Evolutionary conservation across 2,329 filamentous ascomycete genomes (phyloP), one percentile per base, ranked within the genome.

Genomic region (Penicillium sp.): DNA sequence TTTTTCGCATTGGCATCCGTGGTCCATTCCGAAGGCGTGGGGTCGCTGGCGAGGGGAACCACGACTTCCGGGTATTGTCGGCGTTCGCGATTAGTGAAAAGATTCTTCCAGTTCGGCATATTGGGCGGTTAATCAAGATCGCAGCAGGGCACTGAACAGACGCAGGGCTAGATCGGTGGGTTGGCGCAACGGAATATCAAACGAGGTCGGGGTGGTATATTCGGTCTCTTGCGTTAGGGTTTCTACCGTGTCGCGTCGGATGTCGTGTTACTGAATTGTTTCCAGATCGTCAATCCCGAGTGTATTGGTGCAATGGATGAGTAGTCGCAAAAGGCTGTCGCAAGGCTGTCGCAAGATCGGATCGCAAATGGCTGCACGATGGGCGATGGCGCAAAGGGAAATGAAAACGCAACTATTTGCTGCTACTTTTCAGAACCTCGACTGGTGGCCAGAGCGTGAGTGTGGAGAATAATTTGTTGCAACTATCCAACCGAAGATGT

Each of bases 1-100:
- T 50, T 47, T 32, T 56, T 51, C 32, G 42, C 25, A 13, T 11
- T 4, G 25, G 25, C 6, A n/a, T 22, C 18, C 5, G 18, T 9
- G 9, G 5, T 22, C 18, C 5, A 5, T 5, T 22, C 18, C 18
- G 5, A 9, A 22, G 18, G 62, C 37, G 66, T 64, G 29, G 57
- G 55, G 12, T 64, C 62, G 51, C 68, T 56, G 16, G 66, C 61
- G 28, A 77, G 65, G 20, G 74, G 72, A 10, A 75, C 62, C 27
- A 75, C 71, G 22, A 63, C 59, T 30, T 65, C 67, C 17, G 66
- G 65, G 44, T 73, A 76, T 13, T 27, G 22, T 7, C 47, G 32
- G 1, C 47, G 47, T 7, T 50, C 39, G 9, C 31, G 35, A 33
- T 48, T 50, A 23, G 38, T 16, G 16, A 50, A 32, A 4, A 50